These are phyloP conservation scores for Omphalea diandra DNA, from an alignment of 441 rosid species.

Conservation along the genomic window DNA sequence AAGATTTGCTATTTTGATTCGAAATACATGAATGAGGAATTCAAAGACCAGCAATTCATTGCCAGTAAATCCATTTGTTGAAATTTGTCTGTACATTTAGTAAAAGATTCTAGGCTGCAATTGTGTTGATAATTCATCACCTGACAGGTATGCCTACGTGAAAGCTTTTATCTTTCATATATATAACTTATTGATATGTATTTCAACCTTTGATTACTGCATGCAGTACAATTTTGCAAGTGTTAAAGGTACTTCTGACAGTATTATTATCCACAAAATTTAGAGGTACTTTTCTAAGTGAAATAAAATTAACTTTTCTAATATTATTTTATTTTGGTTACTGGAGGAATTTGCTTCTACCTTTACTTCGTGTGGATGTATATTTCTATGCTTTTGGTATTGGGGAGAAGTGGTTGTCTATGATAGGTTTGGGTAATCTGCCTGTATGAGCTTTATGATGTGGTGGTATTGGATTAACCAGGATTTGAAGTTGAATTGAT, in stretches of 20 bases:
- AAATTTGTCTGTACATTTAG: too few relatives aligned
- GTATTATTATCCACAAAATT: constrained; percentile 95
- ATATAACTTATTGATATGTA: constrained; percentile 23
- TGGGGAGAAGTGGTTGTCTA: neutral
- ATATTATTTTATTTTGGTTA: neutral
- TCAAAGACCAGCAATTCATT: too few relatives aligned
- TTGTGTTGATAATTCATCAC: constrained; percentile 93
- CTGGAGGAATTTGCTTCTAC: neutral
- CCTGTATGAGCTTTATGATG: constrained; percentile 2
- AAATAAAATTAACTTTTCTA: neutral
- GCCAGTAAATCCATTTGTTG: too few relatives aligned
- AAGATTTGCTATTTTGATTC: too few relatives aligned
- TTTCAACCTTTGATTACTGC: constrained; percentile 31
- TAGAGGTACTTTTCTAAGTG: constrained; percentile 56
- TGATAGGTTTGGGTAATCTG: neutral
- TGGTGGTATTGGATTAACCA: neutral
- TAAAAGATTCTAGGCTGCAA: too few relatives aligned
- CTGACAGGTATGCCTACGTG: constrained; percentile 69
- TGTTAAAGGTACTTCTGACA: constrained; percentile 95
- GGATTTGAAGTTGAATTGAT: neutral
- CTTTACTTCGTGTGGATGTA: neutral
- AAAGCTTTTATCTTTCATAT: constrained; percentile 16
- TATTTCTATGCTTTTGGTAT: neutral
- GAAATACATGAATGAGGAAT: too few relatives aligned
- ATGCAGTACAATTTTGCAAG: constrained; percentile 93